A percentile compares a stretch with the other conserved stretches of the same genome.
These are phyloP conservation scores for Ganoderma lingzhi DNA, from an alignment of 1,284 basidiomycete species.

Conservation along the genomic window DNA sequence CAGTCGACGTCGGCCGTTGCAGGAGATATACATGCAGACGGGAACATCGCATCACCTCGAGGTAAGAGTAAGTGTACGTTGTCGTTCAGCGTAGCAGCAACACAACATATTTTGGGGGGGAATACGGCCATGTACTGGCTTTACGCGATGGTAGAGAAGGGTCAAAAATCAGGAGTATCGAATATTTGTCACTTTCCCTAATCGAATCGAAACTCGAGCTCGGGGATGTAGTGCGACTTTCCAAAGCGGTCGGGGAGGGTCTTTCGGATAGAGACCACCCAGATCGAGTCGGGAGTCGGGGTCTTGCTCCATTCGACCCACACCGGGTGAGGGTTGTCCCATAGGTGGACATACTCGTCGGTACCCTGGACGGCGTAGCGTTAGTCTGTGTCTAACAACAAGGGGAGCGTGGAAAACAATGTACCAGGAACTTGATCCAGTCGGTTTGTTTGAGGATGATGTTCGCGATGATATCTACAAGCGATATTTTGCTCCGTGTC, in stretches of 20 bases:
- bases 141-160: background rate
- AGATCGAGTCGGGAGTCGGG: background rate
- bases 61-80: too few relatives aligned
- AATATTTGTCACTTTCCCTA: background rate
- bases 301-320: conserved; percentile 7
- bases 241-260: conserved; percentile 8
- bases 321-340: conserved; percentile 6
- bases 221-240: conserved; percentile 6
- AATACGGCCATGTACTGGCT: background rate
- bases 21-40: too few relatives aligned
- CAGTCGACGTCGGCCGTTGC: too few relatives aligned
- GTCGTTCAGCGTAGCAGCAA: too few relatives aligned
- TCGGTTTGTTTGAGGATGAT: conserved; percentile 1
- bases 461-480: conserved; percentile 2
- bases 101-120: too few relatives aligned
- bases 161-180: too few relatives aligned
- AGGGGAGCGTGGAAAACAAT: background rate
- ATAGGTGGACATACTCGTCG: conserved; percentile 1
- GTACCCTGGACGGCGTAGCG: background rate
- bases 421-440: background rate
- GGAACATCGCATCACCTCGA: too few relatives aligned
- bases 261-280: conserved; percentile 6
- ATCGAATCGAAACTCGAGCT: conserved; percentile 6
- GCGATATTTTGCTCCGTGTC: background rate
- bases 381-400: background rate